Base-by-base conservation (phyloP, 768 basidiomycete species). In the Leccinum uliginosum region DNA sequence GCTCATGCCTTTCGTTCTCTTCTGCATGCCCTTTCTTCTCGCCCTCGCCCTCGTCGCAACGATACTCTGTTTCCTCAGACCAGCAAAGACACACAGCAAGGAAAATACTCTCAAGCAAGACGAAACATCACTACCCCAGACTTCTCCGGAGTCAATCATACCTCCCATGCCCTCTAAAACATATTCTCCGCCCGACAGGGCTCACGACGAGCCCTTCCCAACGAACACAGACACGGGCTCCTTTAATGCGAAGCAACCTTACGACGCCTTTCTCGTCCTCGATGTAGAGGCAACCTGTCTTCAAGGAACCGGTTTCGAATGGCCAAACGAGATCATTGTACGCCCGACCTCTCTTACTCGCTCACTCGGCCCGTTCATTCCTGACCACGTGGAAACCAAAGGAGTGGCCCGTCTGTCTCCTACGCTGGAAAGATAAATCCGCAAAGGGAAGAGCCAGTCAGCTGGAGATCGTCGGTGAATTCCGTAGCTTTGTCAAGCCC, bases 321-420 rank as follows among this genome's bases (percentile, higher is more conserved):
- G 86, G 74, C 91, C 95, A 2, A 97, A 97, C 72, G 96, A 98
- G 74, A 94, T 98, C 54, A 97, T 98, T 60, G 96, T 91, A 69
- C 67, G 87, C 51, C 27, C 12, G 1, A 6, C 19, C 3, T 80
- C 3, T 80, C 50, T 51, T 58, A 47, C 50, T 53, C 56, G 26
- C 60, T 51, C 49, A 50, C 50, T 32, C 35, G 45, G 40, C 5
- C n/a, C 12, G 30, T 12, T 35, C 3, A 23, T 56, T 32, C 57
- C 50, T 64, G 47, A 62, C 47, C 57, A 44, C 48, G 11, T 58
- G 9, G 29, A 38, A 10, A 49, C 21, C 45, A 21, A 70, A 96
- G 94, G 94, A 99, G 73, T 93, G 92, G 74, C 96, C 96, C 6
- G 91, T 98, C 11, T 87, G 89, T 63, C 78, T 99, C 3, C 77